Evolutionary conservation across 805 yeast genomes (phyloP), one percentile per base, ranked within the genome.

Genomic region (Candida argentea): DNA sequence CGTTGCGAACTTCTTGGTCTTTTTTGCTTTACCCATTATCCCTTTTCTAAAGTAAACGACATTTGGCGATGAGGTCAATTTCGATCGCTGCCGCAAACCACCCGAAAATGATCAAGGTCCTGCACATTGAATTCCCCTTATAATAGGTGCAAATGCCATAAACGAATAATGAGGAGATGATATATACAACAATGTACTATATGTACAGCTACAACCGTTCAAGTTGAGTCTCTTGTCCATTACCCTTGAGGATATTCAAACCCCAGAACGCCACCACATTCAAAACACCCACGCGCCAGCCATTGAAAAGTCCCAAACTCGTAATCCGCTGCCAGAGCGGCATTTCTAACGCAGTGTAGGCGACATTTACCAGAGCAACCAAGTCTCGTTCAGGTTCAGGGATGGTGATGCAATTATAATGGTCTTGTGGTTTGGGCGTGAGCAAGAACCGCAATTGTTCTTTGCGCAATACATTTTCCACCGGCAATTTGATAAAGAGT

Each of bases 21-120:
- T 91, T 64, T 81, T 86, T 18, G 95, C 95, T 55, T 86, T 91
- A 35, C 97, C 97, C 98, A 91, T 89, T 14, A n/a, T n/a, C n/a
- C n/a, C n/a, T n/a, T n/a, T n/a, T n/a, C n/a, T n/a, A n/a, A n/a
- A n/a, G n/a, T n/a, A n/a, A n/a, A n/a, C n/a, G n/a, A n/a, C n/a
- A n/a, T n/a, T n/a, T n/a, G n/a, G n/a, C n/a, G n/a, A n/a, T n/a
- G n/a, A n/a, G n/a, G n/a, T n/a, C n/a, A n/a, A n/a, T n/a, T n/a
- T n/a, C n/a, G n/a, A n/a, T n/a, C n/a, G n/a, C n/a, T n/a, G n/a
- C n/a, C n/a, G n/a, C n/a, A n/a, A n/a, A n/a, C n/a, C n/a, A n/a
- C n/a, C n/a, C n/a, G n/a, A n/a, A n/a, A n/a, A n/a, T n/a, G n/a
- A n/a, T n/a, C n/a, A n/a, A n/a, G n/a, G n/a, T n/a, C n/a, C n/a